Conservation (phyloP, 805 yeast genomes). For the Candida loeiensis region DNA sequence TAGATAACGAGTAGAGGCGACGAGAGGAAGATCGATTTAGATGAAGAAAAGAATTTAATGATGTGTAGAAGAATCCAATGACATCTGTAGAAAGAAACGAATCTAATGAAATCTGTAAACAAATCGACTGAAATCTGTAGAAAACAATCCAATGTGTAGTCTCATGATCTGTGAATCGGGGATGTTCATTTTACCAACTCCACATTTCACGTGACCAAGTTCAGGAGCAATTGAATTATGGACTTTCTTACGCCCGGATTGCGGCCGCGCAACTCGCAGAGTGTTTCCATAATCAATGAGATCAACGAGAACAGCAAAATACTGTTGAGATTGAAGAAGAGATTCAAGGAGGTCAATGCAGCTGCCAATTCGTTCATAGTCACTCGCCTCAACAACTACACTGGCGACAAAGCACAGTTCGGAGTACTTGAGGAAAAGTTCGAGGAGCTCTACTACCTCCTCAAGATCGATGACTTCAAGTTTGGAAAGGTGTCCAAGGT, state of each 20-base stretch:
- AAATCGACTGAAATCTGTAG: no score
- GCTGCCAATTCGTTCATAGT: conserved; percentile 23
- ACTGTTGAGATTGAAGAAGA: conserved; percentile 21
- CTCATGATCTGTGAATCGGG: no score
- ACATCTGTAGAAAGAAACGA: neutral
- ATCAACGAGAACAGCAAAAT: conserved; percentile 31
- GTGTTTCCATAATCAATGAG: conserved; percentile 11
- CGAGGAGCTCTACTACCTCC: conserved; percentile 21
- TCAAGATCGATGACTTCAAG: conserved; percentile 19
- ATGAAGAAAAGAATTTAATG: neutral
- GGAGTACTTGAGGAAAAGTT: conserved; percentile 12
- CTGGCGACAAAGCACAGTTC: neutral
- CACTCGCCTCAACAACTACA: conserved; percentile 12
- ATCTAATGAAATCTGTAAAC: neutral
- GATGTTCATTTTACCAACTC: no score
- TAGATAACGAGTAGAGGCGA: conserved; percentile 5
- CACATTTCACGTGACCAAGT: neutral
- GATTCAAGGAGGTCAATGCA: conserved; percentile 20
- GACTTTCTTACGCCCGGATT: conserved; percentile 20
- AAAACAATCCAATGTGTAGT: no score
- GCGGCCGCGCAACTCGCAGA: conserved; percentile 15
- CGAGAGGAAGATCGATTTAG: neutral
- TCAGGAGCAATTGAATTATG: conserved; percentile 12
- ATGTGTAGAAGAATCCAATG: no score
- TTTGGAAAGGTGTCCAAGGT: conserved; percentile 9